A percentile compares a stretch with the other conserved stretches of the same genome.
These are phyloP conservation scores for Lagenaria siceraria DNA, from an alignment of 306 rosid genomes.

Conservation along the genomic window DNA sequence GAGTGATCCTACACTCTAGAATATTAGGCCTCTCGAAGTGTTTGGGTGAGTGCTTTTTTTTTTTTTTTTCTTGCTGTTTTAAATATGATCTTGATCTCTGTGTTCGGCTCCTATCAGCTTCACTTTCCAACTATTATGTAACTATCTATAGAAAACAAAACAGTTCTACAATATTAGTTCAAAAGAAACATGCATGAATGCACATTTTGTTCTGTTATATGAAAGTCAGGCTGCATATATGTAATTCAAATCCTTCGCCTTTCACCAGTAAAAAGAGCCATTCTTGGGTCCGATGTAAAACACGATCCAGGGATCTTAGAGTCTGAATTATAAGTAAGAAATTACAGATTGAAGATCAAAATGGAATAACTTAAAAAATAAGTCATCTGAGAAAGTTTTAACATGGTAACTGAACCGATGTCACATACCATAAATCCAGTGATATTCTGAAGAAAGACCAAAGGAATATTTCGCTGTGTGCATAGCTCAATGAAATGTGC, in stretches of 20 bases:
- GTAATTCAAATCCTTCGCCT: background rate
- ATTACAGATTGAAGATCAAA: background rate
- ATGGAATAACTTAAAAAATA: background rate
- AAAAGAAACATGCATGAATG: background rate
- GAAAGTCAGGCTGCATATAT: background rate
- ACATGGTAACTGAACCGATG: background rate
- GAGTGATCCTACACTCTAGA: background rate
- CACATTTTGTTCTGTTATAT: background rate
- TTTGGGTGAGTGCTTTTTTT: background rate
- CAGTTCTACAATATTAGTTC: background rate
- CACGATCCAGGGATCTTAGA: background rate
- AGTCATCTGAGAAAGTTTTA: background rate
- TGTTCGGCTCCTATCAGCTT: background rate
- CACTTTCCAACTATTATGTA: background rate
- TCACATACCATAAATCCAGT: slow-evolving; percentile 89
- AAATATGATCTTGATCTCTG: background rate
- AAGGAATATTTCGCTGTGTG: slow-evolving; percentile 70
- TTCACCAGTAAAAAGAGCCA: background rate
- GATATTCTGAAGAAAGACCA: slow-evolving; percentile 95
- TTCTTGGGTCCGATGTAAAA: background rate
- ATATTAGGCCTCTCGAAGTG: background rate
- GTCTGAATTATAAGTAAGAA: background rate
- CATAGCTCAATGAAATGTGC: slow-evolving; percentile 92
- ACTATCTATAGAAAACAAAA: background rate
- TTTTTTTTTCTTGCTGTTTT: background rate